Evolutionary conservation across 2,329 filamentous ascomycete species (phyloP), one percentile per base, ranked within the genome.

Genomic region (Pseudogymnoascus sp.): DNA sequence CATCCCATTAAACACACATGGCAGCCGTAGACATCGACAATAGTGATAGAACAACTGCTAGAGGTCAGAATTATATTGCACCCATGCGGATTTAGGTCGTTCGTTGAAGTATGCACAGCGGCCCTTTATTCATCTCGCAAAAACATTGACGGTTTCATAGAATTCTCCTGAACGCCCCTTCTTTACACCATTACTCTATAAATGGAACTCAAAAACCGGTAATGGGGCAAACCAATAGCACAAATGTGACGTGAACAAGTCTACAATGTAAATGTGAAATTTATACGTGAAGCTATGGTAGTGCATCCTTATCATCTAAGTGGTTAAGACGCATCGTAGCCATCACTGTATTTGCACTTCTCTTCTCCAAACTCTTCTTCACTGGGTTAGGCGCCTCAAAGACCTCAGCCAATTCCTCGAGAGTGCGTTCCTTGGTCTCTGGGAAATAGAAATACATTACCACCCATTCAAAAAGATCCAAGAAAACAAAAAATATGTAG

Each of bases 401-500:
- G 3, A 83, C 74, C 4, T 75, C 74, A 62, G 82, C 80, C 72
- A 83, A 78, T 43, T 79, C 78, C 67, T 84, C 81, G 5, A 83
- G 73, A 2, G 79, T 80, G 12, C 79, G 73, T 30, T 79, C 79
- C 68, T 82, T 84, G 2, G 81, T 84, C 67, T 84, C 81, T 0
- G 81, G 81, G 5, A 83, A 73, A 61, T 75, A 79, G 66, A 79
- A 78, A 67, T 75, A 82, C 4, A 81, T 76, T 67, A 79, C 82
- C 2, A 77, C 60, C 4, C 61, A 62, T 37, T 74, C 65, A 25
- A 72, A 47, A 7, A 67, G 61, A 63, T 71, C 67, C 70, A 69
- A 72, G 36, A 65, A 64, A 4, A 70, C 70, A 61, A 70, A 71
- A 37, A 76, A 69, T 2, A 68, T 57, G 14, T 70, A 69, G 33